Evolutionary conservation across 148 eudicot genomes (phyloP), one percentile per base, ranked within the genome.

Genomic region (Chenopodium berlandieri): DNA sequence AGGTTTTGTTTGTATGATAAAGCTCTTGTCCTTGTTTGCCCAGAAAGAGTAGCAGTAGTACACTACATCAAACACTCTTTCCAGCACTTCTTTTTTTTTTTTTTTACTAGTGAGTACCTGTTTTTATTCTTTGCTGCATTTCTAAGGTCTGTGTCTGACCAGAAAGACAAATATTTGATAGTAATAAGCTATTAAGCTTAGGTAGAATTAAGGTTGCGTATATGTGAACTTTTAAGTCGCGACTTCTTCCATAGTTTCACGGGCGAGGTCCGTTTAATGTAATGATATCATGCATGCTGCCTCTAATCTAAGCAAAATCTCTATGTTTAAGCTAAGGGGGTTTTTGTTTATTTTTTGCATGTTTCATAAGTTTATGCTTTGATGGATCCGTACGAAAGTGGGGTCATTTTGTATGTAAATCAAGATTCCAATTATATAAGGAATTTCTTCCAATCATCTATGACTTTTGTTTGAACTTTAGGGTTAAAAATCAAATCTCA

Each of bases 401-500:
- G 77, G 77, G 63, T 75, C 65, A 14, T n/a, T 52, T 23, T 40
- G 7, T 40, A 40, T 40, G 44, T 40, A 6, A 40, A 40, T 9
- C 48, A 58, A 62, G 79, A 60, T 60, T 69, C 70, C 40, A 11
- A 60, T 75, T 25, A 40, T 6, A 6, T 40, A 23, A 25, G 23
- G 54, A 73, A 25, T 7, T 22, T 23, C 58, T n/a, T 73, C 56
- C 76, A 73, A 73, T 73, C 30, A 73, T 22, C 1, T 50, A 19
- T 56, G 46, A 14, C 65, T 44, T 25, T 73, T 73, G 76, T 58
- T 31, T 75, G 27, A 75, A 32, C 78, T 75, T 74, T 74, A 74
- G 77, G 77, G 77, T 50, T 74, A 48, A 50, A 25, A 74, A 74
- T 74, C 63, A 25, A 74, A 74, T 74, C 40, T 30, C 13, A 74